A percentile compares a stretch with the other conserved stretches of the same genome.
phyloP scores from a whole-genome alignment of 495 filamentous ascomycete species.

The Trichoderma asperelloides region DNA sequence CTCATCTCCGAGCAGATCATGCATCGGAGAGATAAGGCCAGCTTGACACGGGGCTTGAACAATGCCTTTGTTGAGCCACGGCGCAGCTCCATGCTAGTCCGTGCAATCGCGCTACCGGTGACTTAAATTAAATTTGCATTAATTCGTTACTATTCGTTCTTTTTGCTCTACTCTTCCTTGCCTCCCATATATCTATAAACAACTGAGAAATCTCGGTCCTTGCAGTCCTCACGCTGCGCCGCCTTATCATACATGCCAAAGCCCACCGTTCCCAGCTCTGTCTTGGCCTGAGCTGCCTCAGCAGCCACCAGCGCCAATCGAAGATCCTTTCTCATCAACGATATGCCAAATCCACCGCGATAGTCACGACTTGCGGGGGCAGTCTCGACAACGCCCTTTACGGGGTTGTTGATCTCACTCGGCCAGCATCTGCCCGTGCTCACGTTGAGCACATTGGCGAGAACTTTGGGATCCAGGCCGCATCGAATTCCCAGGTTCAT shows the following conservation, averaged over 20 bases:
- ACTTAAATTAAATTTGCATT: neutral
- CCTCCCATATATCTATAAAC: constrained; percentile 67
- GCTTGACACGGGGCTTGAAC: neutral
- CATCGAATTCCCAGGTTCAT: constrained; percentile 85
- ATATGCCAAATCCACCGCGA: constrained; percentile 71
- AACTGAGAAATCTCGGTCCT: constrained; percentile 75
- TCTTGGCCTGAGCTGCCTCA: constrained; percentile 51
- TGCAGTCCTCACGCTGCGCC: constrained; percentile 49
- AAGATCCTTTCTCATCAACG: constrained; percentile 79
- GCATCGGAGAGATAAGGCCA: neutral
- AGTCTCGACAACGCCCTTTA: constrained; percentile 69
- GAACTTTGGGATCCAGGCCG: constrained; percentile 70
- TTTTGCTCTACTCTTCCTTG: constrained; percentile 25
- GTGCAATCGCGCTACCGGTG: too few species aligned
- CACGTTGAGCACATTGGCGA: constrained; percentile 75
- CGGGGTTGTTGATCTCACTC: constrained; percentile 85
- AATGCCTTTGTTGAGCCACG: neutral
- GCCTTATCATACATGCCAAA: constrained; percentile 57
- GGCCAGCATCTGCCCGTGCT: constrained; percentile 88
- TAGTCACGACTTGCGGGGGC: constrained; percentile 69
- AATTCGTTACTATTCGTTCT: neutral
- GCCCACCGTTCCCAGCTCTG: constrained; percentile 57
- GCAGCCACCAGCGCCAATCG: constrained; percentile 66
- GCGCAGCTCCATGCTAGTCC: neutral
- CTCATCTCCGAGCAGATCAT: neutral